Evolutionary conservation across 2,329 filamentous ascomycete species (phyloP), one percentile per base, ranked within the genome.

Genomic region (Fusarium goolgardi): DNA sequence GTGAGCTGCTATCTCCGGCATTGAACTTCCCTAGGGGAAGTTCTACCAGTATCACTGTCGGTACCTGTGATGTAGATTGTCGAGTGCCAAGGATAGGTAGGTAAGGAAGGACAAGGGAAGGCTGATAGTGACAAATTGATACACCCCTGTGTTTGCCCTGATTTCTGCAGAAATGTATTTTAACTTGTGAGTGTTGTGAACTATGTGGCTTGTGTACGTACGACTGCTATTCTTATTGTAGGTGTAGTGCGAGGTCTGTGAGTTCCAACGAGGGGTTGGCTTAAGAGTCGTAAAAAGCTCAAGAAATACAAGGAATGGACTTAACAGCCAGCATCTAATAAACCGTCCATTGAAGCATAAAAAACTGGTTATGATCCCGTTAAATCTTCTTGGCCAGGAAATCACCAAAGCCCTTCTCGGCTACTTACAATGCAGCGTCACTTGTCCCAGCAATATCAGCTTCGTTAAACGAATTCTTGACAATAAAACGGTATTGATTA

Each of bases 401-500:
- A n/a, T 29, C 41, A n/a, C n/a, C 6, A 12, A n/a, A 3, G 11
- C 25, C 10, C 41, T 27, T 29, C 16, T 27, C 41, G 6, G 6
- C 23, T 16, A 27, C 23, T n/a, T 18, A 29, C 32, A 10, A 20
- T 29, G 3, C 13, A 21, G 20, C n/a, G 15, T 11, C 34, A 27
- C 13, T 29, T 27, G 12, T 20, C n/a, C 2, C 2, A 37, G 23
- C 15, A 9, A 25, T 25, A 21, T 39, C 12, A 13, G 20, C 12
- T 5, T 21, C 15, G 10, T 23, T 10, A 25, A 11, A 18, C 5
- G 15, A 35, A 12, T 20, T 39, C 21, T 51, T 44, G 16, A 32
- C 31, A 67, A 47, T 32, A 50, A 68, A 66, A 43, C 52, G 60
- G 25, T 67, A 23, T 69, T 56, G 21, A 69, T 67, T 69, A 69